Evolutionary conservation across 768 basidiomycete genomes (phyloP).

Genomic region (Lactifluus echinatus): DNA sequence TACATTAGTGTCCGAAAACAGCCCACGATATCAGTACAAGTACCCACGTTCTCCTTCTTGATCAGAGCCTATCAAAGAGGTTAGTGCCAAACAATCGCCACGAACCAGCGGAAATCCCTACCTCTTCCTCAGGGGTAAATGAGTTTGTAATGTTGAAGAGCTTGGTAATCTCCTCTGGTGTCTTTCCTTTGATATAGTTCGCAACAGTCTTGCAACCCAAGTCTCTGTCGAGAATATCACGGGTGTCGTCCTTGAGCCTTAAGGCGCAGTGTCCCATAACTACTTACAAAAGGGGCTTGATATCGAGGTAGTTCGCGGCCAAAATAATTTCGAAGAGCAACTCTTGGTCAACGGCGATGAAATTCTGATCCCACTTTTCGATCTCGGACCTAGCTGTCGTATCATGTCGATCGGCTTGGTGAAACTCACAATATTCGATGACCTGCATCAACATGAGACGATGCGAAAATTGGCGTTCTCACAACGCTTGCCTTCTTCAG

Average conservation of each 20-base stretch:
- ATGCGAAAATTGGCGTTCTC: neutral
- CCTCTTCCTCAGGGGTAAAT: slow-evolving; percentile 99
- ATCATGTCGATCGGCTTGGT: slow-evolving; percentile 93
- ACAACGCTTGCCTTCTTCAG: slow-evolving; percentile 67
- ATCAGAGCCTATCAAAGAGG: slow-evolving; percentile 73
- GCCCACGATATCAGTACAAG: neutral
- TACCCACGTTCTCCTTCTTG: slow-evolving; percentile 97
- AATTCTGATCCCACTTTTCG: slow-evolving; percentile 98
- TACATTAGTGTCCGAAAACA: neutral
- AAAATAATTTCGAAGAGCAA: slow-evolving; percentile 99
- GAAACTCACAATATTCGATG: slow-evolving; percentile 98
- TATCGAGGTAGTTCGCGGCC: slow-evolving; percentile 98
- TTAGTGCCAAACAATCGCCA: neutral
- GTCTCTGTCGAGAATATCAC: slow-evolving; percentile 45
- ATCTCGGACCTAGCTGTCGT: slow-evolving; percentile 82
- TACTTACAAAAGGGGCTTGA: slow-evolving; percentile 86
- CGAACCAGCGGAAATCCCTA: slow-evolving; percentile 28
- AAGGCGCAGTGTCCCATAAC: neutral
- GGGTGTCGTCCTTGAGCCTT: too few relatives aligned
- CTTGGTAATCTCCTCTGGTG: slow-evolving; percentile 97
- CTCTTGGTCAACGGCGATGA: slow-evolving; percentile 97
- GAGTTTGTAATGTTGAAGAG: slow-evolving; percentile 97
- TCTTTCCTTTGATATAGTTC: slow-evolving; percentile 99
- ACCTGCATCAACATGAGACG: slow-evolving; percentile 44
- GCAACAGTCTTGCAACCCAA: slow-evolving; percentile 98